phyloP scores from a whole-genome alignment of 2,329 filamentous ascomycete species.

The Colletotrichum liaoningense region DNA sequence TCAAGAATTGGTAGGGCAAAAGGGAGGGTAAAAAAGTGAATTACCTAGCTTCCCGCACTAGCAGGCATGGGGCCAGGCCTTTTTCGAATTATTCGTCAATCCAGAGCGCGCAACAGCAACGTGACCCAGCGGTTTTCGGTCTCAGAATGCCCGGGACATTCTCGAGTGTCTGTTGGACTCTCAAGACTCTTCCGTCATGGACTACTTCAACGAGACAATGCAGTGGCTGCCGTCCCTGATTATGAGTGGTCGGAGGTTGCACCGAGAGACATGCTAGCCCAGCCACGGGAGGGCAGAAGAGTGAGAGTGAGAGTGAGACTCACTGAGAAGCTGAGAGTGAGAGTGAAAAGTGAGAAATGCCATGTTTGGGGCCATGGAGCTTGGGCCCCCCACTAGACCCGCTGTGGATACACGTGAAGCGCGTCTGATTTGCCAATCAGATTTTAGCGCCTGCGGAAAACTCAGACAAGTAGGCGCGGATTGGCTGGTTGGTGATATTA shows the following conservation, averaged over 20 bases:
- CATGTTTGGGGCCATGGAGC: not conserved
- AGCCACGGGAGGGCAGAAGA: not conserved
- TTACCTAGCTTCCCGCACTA: not conserved
- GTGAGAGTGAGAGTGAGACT: not conserved
- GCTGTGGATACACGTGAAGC: constrained; percentile 11
- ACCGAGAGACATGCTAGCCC: not conserved
- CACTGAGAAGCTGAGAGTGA: not conserved
- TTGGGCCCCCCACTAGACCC: not conserved
- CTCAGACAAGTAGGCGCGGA: constrained; percentile 17
- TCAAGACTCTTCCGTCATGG: not conserved
- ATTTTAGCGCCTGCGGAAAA: constrained; percentile 21
- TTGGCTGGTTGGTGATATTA: constrained; percentile 29
- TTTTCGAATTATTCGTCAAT: no score
- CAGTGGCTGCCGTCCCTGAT: not conserved
- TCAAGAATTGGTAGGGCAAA: constrained; percentile 4
- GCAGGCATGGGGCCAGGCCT: no score
- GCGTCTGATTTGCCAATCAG: not conserved
- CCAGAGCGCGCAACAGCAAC: no score
- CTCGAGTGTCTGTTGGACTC: not conserved
- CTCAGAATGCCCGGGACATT: not conserved
- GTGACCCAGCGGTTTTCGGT: not conserved
- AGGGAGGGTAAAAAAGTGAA: not conserved
- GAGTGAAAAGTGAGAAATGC: not conserved
- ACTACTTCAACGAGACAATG: not conserved
- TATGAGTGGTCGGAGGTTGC: not conserved